Base-by-base conservation (phyloP, 2,329 filamentous ascomycete species). In the Aspergillus eucalypticola region DNA sequence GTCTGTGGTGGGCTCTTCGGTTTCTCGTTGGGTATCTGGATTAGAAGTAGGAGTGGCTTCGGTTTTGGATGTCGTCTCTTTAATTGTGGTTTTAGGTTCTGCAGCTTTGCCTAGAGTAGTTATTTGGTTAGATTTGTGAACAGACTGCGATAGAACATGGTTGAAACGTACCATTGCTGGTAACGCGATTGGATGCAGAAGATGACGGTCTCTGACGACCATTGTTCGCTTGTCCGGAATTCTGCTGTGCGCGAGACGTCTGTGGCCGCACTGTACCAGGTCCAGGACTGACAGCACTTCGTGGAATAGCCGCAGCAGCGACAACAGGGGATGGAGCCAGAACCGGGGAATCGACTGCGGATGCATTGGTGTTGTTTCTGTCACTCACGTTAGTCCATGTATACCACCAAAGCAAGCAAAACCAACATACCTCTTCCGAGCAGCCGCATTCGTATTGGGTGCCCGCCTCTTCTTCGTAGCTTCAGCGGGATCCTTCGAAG, bases 301-400 rank as follows among this genome's bases (percentile, higher is more conserved):
- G 90, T 25, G 86, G 83, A 42, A 76, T 67, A 59, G 78, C 76
- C 60, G 91, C 85, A n/a, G 83, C 84, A 52, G 86, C 84, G 51
- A 90, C 81, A 50, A 92, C 83, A 17, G 91, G 91, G 1, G 92
- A 94, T 1, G 91, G 89, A n/a, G 87, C 85, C 64, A 89, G 81
- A 2, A 88, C 88, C 17, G 90, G 87, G 1, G 91, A 90, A 68
- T 87, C 84, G 60, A 82, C 83, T 25, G 80, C 78, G 63, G 79
- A 75, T 67, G 74, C 81, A 66, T 75, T 76, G 63, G 82, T 78
- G 66, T 81, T 77, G 69, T 79, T 81, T 69, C 79, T 79, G 68
- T 50, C 23, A 56, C 39, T 59, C 35, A 49, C 15, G 56, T 62
- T n/a, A 63, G 60, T 63, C 57, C 25, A 27, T 62, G 53, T 41